Evolutionary conservation across 2,329 filamentous ascomycete genomes (phyloP).

Genomic region (Cordyceps cicadae): DNA sequence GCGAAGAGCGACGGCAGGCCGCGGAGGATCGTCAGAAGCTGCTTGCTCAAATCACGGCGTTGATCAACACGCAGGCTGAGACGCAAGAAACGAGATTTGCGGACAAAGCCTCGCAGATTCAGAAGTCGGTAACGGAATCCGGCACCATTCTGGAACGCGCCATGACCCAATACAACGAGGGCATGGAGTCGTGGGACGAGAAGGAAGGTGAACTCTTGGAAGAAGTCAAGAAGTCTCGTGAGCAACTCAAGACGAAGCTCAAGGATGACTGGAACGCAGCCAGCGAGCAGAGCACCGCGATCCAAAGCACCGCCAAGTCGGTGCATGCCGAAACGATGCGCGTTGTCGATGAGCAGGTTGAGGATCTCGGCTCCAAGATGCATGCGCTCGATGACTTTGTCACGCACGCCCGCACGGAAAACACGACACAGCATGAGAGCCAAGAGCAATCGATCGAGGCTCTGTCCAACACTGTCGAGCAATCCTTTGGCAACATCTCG

Average conservation of each 20-base stretch:
- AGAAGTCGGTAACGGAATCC: conserved; percentile 54
- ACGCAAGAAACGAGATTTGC: conserved; percentile 64
- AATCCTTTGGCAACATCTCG: conserved; percentile 64
- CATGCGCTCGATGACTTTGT: conserved; percentile 86
- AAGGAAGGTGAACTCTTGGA: conserved; percentile 62
- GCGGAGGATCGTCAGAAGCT: conserved; percentile 66
- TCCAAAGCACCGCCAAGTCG: conserved; percentile 74
- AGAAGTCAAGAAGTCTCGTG: conserved; percentile 63
- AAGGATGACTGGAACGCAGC: conserved; percentile 80
- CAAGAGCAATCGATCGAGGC: conserved; percentile 58
- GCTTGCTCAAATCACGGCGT: conserved; percentile 64
- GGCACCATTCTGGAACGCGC: conserved; percentile 57
- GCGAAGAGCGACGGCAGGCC: conserved; percentile 67
- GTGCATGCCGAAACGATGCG: conserved; percentile 86
- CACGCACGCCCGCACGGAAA: conserved; percentile 69
- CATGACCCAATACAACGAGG: conserved; percentile 56
- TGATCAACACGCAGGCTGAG: conserved; percentile 68
- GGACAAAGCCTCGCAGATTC: conserved; percentile 53
- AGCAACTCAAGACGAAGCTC: conserved; percentile 71
- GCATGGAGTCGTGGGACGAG: conserved; percentile 66
- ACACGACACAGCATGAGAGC: conserved; percentile 64
- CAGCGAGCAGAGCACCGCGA: conserved; percentile 71
- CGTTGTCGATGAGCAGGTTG: conserved; percentile 83
- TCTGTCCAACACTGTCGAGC: conserved; percentile 60
- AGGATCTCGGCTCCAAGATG: conserved; percentile 82